A percentile compares a stretch with the other conserved stretches of the same genome.
Conservation (phyloP, 257 asterid genomes). For the Rhazya stricta region DNA sequence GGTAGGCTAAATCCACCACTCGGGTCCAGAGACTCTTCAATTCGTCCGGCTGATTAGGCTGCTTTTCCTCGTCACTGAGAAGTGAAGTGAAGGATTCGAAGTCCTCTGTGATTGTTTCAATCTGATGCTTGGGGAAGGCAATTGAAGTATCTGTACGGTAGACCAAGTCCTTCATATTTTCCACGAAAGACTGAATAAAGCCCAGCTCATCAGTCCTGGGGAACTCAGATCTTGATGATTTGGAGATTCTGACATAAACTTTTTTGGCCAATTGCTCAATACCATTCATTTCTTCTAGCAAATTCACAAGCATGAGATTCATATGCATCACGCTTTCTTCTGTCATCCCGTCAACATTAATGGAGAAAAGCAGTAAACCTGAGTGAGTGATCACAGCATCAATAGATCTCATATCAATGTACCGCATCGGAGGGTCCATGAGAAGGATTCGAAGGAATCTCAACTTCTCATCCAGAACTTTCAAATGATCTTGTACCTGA, state of each 20-base stretch:
- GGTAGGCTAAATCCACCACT: background rate
- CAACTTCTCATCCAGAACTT: no score
- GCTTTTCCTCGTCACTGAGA: background rate
- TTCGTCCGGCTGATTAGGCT: background rate
- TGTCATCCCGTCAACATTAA: background rate
- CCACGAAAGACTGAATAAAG: slow-evolving; percentile 12
- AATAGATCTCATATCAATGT: background rate
- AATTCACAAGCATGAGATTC: background rate
- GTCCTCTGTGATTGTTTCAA: slow-evolving; percentile 5
- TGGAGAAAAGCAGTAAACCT: background rate
- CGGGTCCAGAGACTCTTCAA: background rate
- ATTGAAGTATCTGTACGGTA: background rate
- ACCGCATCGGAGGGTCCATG: no score
- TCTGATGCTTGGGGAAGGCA: background rate
- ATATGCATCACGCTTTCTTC: background rate
- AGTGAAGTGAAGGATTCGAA: background rate
- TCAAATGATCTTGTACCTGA: background rate
- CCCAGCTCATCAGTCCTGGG: background rate
- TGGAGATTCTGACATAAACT: background rate
- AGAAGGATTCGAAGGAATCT: no score
- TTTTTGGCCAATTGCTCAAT: background rate
- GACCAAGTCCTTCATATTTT: background rate
- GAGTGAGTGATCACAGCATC: slow-evolving; percentile 7
- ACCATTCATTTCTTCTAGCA: background rate
- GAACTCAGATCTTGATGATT: background rate